Percentiles rank a stretch among this genome's conserved stretches.
Conservation (phyloP, 305 asterid genomes). For the Fraxinus ornus region DNA sequence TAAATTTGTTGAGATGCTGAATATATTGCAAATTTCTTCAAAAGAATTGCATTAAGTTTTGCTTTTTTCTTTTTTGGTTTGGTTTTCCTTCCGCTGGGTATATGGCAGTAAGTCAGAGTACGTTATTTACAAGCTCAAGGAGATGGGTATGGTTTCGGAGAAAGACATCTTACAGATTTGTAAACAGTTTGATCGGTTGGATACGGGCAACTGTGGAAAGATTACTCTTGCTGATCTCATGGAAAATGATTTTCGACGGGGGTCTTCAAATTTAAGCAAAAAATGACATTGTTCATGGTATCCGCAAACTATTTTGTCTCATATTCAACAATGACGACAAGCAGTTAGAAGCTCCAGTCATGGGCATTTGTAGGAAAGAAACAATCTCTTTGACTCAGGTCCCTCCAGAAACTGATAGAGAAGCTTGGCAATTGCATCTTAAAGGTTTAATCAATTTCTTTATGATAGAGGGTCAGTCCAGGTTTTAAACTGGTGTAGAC, state of each 20-base stretch:
- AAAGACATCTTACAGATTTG: slow-evolving; percentile 68
- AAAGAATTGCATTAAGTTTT: neutral
- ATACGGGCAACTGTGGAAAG: slow-evolving; percentile 77
- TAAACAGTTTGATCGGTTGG: slow-evolving; percentile 74
- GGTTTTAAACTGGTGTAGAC: slow-evolving; percentile 20
- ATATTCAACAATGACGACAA: neutral
- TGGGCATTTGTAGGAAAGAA: slow-evolving; percentile 1
- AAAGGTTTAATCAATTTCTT: neutral
- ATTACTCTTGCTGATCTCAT: slow-evolving; percentile 82
- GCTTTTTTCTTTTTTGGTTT: neutral
- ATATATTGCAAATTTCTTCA: neutral
- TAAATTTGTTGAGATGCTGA: neutral
- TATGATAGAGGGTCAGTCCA: neutral
- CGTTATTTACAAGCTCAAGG: slow-evolving; percentile 88
- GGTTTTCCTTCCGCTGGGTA: neutral
- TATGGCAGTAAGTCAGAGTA: slow-evolving; percentile 79
- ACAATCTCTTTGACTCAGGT: neutral
- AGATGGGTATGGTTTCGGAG: slow-evolving; percentile 76
- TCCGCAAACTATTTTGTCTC: neutral
- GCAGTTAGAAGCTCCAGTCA: neutral
- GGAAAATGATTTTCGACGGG: slow-evolving; percentile 38
- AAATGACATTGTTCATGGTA: neutral
- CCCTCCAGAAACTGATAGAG: neutral
- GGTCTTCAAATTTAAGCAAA: neutral
- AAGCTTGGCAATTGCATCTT: neutral